phyloP scores from a whole-genome alignment of 139 green algal species.

The Yamagishiella unicocca region DNA sequence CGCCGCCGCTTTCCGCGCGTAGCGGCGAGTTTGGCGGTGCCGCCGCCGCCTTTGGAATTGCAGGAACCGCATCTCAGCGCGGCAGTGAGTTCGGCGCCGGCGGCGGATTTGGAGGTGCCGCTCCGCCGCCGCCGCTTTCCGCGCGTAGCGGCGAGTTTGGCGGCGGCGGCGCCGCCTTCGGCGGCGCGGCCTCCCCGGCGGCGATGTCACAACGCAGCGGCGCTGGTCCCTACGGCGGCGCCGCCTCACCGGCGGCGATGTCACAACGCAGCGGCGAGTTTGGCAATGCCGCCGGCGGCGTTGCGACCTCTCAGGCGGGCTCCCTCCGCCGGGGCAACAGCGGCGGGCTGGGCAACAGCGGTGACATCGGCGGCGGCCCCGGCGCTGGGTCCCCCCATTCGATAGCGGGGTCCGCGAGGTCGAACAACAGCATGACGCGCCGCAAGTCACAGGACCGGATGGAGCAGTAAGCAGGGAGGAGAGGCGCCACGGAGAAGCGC shows the following conservation, averaged over 20 bases:
- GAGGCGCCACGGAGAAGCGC: too few species aligned
- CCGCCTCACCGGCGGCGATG: background rate
- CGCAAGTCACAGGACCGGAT: too few species aligned
- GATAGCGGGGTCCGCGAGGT: too few species aligned
- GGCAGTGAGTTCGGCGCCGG: background rate
- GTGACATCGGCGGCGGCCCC: too few species aligned
- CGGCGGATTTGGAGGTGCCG: background rate
- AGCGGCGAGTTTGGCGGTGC: background rate
- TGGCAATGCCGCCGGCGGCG: background rate
- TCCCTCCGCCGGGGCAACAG: too few species aligned
- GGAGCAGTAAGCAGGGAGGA: too few species aligned
- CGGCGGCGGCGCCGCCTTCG: background rate
- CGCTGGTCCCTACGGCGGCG: background rate
- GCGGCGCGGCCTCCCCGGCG: background rate
- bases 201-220: background rate
- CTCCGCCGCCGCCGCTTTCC: background rate
- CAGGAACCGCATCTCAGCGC: constrained; percentile 1
- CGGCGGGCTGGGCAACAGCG: too few species aligned
- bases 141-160: background rate
- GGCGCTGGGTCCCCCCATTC: too few species aligned
- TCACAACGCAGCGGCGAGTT: background rate
- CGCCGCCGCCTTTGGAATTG: background rate
- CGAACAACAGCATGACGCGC: too few species aligned
- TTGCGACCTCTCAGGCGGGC: too few species aligned
- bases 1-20: background rate